phyloP scores from a whole-genome alignment of 352 stramenopile species.

The Pythium grandisporangium region DNA sequence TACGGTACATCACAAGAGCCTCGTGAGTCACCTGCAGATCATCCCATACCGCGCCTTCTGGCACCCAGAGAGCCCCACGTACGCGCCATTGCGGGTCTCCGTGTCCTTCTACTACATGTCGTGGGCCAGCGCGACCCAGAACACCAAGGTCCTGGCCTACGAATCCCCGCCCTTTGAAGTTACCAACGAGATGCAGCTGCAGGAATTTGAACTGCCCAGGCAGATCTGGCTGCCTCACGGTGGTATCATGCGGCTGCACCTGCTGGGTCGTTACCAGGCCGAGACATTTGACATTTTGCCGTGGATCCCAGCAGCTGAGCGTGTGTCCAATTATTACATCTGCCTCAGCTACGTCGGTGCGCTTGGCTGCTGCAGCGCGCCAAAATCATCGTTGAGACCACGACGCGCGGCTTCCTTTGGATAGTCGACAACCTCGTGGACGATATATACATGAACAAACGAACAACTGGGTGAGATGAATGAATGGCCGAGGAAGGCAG shows the following conservation, averaged over 20 bases:
- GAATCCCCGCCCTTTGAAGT: slow-evolving; percentile 44
- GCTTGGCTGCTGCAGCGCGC: no score
- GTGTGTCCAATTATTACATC: slow-evolving; percentile 45
- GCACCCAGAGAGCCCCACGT: slow-evolving; percentile 64
- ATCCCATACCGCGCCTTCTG: slow-evolving; percentile 72
- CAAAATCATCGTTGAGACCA: no score
- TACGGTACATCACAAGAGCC: slow-evolving; percentile 20
- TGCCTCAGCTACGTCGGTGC: slow-evolving; percentile 60
- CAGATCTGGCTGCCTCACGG: slow-evolving; percentile 34
- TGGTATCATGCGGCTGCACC: slow-evolving; percentile 37
- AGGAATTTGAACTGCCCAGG: slow-evolving; percentile 39
- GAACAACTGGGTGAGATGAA: no score
- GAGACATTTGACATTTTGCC: slow-evolving; percentile 30
- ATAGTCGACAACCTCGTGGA: no score
- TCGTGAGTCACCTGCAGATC: slow-evolving; percentile 43
- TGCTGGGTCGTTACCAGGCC: slow-evolving; percentile 48
- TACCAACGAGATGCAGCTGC: slow-evolving; percentile 57
- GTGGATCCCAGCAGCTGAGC: slow-evolving; percentile 25
- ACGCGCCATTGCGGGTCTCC: slow-evolving; percentile 42
- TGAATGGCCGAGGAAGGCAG: no score
- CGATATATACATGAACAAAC: no score
- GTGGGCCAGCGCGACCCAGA: not conserved
- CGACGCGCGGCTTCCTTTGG: no score
- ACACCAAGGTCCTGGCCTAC: slow-evolving; percentile 21
- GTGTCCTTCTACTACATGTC: slow-evolving; percentile 31